Evolutionary conservation across 2,329 filamentous ascomycete genomes (phyloP).

Genomic region (Pseudogymnoascus sp.): DNA sequence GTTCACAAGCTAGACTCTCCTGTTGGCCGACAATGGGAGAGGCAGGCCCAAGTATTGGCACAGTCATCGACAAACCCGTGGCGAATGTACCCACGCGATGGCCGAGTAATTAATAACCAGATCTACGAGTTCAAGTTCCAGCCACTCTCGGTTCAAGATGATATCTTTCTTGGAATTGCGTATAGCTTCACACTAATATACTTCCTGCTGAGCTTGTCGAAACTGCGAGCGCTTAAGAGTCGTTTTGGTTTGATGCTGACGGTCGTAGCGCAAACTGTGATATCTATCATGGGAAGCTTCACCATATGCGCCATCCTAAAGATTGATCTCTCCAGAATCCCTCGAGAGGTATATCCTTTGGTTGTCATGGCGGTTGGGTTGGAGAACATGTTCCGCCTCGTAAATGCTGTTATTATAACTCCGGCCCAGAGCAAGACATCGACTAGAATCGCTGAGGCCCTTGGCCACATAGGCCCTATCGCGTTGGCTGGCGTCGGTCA

Average conservation of each 20-base stretch:
- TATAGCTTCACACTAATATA: slow-evolving; percentile 58
- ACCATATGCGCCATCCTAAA: slow-evolving; percentile 69
- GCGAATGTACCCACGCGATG: slow-evolving; percentile 56
- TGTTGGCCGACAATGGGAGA: slow-evolving; percentile 58
- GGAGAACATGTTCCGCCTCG: slow-evolving; percentile 70
- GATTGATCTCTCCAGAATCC: slow-evolving; percentile 67
- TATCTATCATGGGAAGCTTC: slow-evolving; percentile 71
- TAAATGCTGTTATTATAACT: slow-evolving; percentile 68
- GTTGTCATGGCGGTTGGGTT: slow-evolving; percentile 70
- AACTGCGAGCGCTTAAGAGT: slow-evolving; percentile 67
- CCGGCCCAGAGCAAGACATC: slow-evolving; percentile 61
- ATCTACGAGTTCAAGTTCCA: slow-evolving; percentile 74
- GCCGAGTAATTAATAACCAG: slow-evolving; percentile 45
- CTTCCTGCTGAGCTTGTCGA: slow-evolving; percentile 58
- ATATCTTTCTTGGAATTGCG: slow-evolving; percentile 53
- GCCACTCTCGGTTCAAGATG: slow-evolving; percentile 61
- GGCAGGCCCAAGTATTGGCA: slow-evolving; percentile 46
- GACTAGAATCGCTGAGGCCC: slow-evolving; percentile 61
- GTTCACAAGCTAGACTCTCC: slow-evolving; percentile 59
- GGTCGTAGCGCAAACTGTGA: slow-evolving; percentile 59
- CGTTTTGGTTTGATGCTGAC: slow-evolving; percentile 64
- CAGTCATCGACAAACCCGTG: slow-evolving; percentile 39
- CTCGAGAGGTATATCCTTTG: slow-evolving; percentile 64
- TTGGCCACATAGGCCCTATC: slow-evolving; percentile 64
- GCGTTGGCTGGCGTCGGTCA: slow-evolving; percentile 60